phyloP scores from a whole-genome alignment of 441 rosid species.

The Populus hybrid region DNA sequence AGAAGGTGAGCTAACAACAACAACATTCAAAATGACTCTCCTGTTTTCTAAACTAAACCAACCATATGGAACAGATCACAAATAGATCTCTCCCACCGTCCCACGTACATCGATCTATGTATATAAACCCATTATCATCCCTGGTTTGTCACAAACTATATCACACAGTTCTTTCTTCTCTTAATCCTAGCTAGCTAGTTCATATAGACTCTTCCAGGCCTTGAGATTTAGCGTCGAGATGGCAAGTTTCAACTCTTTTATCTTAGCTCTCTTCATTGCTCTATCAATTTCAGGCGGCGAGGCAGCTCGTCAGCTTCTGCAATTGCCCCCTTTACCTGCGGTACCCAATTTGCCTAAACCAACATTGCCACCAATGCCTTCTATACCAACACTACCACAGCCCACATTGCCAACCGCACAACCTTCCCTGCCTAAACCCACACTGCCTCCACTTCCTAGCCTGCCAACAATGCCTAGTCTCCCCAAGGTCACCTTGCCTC shows the following conservation, averaged over 20 bases:
- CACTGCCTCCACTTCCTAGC: slow-evolving; percentile 27
- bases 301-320: slow-evolving; percentile 34
- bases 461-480: slow-evolving; percentile 19
- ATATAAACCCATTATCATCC: no score
- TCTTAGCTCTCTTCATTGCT: slow-evolving; percentile 21
- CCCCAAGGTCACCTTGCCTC: slow-evolving; percentile 27
- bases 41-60: no score
- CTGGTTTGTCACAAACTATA: no score
- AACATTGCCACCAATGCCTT: slow-evolving; percentile 23
- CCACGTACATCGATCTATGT: no score
- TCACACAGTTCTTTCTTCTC: no score
- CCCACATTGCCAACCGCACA: slow-evolving; percentile 23
- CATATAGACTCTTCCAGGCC: no score
- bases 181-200: no score
- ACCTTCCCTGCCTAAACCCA: slow-evolving; percentile 20
- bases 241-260: neutral
- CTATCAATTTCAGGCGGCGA: slow-evolving; percentile 21
- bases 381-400: slow-evolving; percentile 25
- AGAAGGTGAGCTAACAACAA: no score
- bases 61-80: no score
- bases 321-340: slow-evolving; percentile 14
- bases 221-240: neutral
- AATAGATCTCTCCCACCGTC: no score
- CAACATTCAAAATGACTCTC: no score
- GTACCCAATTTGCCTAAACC: slow-evolving; percentile 16